Conservation (phyloP, 352 stramenopile species). For the Pythium dissimile region DNA sequence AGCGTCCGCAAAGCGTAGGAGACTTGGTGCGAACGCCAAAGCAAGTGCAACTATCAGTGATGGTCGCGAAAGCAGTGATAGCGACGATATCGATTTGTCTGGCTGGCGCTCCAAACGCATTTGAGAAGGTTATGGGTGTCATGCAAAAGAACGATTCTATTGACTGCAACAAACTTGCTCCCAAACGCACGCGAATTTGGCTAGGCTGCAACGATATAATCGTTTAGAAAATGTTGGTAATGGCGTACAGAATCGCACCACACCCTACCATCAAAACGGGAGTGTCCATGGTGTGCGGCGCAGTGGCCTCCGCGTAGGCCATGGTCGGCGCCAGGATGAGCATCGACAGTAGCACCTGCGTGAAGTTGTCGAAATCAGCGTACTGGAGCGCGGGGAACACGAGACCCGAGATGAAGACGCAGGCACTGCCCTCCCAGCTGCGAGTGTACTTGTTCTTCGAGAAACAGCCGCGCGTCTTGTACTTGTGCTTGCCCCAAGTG, state of each 20-base stretch:
- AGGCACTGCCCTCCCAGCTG: constrained; percentile 72
- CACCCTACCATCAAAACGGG: constrained; percentile 81
- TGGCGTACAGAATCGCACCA: constrained; percentile 67
- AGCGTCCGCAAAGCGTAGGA: constrained; percentile 26
- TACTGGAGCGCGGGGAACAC: constrained; percentile 79
- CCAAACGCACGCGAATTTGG: constrained; percentile 12
- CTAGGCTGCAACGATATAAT: constrained; percentile 2
- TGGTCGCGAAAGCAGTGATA: constrained; percentile 21
- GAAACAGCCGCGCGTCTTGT: constrained; percentile 76
- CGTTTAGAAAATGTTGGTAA: constrained; percentile 43
- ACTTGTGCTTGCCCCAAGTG: constrained; percentile 81
- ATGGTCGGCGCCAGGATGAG: constrained; percentile 73
- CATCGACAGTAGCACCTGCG: constrained; percentile 74
- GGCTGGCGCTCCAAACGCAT: constrained; percentile 46
- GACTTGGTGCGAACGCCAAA: no score
- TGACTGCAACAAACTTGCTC: neutral
- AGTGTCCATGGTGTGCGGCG: constrained; percentile 84
- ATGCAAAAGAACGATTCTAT: no score
- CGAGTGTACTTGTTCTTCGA: constrained; percentile 79
- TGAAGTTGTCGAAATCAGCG: constrained; percentile 74
- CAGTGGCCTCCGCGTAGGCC: constrained; percentile 80
- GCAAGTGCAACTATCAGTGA: constrained; percentile 20
- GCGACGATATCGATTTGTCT: constrained; percentile 27
- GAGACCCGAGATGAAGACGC: constrained; percentile 72
- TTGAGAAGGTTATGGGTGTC: no score